Evolutionary conservation across 2,329 filamentous ascomycete genomes (phyloP).

Genomic region (Beauveria brongniartii): DNA sequence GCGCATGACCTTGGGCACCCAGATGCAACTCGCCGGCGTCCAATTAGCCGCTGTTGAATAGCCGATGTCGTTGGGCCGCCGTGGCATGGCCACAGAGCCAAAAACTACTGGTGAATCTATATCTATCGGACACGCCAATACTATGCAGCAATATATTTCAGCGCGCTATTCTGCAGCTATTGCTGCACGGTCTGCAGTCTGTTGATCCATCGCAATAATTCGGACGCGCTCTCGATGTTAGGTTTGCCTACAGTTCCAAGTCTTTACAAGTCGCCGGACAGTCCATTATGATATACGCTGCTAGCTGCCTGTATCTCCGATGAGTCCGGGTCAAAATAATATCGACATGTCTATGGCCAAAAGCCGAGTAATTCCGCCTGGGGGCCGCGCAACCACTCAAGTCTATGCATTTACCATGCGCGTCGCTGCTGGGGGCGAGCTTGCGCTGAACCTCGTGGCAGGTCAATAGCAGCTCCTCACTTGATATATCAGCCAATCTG

Average conservation of each 20-base stretch:
- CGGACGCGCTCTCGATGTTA: not conserved
- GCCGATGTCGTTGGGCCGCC: not conserved
- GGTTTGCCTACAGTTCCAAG: not conserved
- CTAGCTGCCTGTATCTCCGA: not conserved
- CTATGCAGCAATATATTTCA: too few species aligned
- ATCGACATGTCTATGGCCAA: not conserved
- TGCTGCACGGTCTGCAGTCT: not conserved
- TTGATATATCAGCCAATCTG: not conserved
- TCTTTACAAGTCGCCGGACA: not conserved
- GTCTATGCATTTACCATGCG: not conserved
- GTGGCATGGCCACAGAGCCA: not conserved
- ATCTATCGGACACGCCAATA: too few species aligned
- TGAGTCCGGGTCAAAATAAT: too few species aligned
- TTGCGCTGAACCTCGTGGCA: not conserved
- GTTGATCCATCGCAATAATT: not conserved
- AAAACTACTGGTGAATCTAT: not conserved
- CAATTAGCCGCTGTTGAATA: not conserved
- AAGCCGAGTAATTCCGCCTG: slow-evolving; percentile 1
- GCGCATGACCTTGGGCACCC: not conserved
- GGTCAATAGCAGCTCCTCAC: not conserved
- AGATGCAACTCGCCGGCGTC: slow-evolving; percentile 1
- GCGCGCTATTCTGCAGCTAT: not conserved
- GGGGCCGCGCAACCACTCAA: not conserved
- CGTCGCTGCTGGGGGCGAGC: not conserved
- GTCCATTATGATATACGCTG: not conserved